These are phyloP conservation scores for Epichloe gansuensis DNA, from an alignment of 2,329 filamentous ascomycete species.

Conservation along the genomic window DNA sequence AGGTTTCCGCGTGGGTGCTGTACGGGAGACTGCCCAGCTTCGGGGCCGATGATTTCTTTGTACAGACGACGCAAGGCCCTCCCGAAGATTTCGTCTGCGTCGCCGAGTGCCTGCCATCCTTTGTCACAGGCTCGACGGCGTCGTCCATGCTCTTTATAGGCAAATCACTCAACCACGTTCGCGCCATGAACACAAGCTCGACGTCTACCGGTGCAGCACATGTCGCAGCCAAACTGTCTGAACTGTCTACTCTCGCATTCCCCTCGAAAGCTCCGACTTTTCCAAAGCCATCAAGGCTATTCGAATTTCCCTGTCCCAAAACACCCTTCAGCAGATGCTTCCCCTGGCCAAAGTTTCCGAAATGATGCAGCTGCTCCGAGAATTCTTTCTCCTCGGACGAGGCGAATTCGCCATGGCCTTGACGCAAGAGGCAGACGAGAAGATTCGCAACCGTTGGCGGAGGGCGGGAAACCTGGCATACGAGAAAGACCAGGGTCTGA, in stretches of 20 bases:
- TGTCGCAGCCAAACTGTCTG: slow-evolving; percentile 54
- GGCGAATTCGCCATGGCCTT: slow-evolving; percentile 87
- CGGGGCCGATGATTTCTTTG: slow-evolving; percentile 78
- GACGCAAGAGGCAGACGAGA: slow-evolving; percentile 73
- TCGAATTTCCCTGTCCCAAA: slow-evolving; percentile 69
- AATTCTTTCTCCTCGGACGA: slow-evolving; percentile 77
- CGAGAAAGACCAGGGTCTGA: slow-evolving; percentile 38
- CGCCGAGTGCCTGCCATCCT: slow-evolving; percentile 57
- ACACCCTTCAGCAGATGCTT: slow-evolving; percentile 69
- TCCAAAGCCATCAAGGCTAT: slow-evolving; percentile 64
- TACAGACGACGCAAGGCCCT: slow-evolving; percentile 39
- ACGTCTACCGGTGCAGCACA: slow-evolving; percentile 42
- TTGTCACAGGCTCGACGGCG: slow-evolving; percentile 63
- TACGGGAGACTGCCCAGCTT: slow-evolving; percentile 74
- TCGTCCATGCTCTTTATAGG: slow-evolving; percentile 84
- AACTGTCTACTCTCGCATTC: slow-evolving; percentile 55
- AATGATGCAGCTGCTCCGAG: slow-evolving; percentile 62
- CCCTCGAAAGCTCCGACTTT: slow-evolving; percentile 60
- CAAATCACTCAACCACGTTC: slow-evolving; percentile 75
- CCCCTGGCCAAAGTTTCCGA: slow-evolving; percentile 68
- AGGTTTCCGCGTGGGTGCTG: slow-evolving; percentile 80
- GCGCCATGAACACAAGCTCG: slow-evolving; percentile 38
- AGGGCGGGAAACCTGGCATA: slow-evolving; percentile 46
- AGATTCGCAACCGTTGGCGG: slow-evolving; percentile 61
- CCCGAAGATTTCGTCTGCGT: slow-evolving; percentile 47